These are phyloP conservation scores for Pouteria campechiana DNA, from an alignment of 179 eudicot species.

Conservation along the genomic window DNA sequence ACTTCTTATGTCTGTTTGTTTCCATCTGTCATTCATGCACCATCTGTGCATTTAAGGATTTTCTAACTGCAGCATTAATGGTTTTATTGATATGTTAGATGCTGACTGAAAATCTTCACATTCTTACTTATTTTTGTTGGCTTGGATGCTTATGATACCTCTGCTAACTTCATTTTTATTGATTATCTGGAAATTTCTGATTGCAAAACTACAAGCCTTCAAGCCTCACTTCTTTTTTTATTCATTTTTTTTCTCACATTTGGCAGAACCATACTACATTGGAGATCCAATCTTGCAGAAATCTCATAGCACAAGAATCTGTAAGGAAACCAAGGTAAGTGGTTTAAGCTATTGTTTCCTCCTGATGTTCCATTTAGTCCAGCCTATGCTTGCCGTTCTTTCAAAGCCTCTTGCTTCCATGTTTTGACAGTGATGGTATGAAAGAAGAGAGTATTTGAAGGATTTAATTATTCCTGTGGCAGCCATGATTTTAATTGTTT, in stretches of 20 bases:
- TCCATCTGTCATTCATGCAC: too few relatives aligned
- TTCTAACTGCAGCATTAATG: too few relatives aligned
- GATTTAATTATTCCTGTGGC: neutral
- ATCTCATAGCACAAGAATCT: slow-evolving; percentile 9
- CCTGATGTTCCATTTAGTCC: too few relatives aligned
- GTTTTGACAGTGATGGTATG: neutral
- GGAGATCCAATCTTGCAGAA: slow-evolving; percentile 9
- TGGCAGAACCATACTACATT: slow-evolving; percentile 14
- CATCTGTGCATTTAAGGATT: too few relatives aligned
- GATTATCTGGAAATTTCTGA: too few relatives aligned
- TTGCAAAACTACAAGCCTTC: too few relatives aligned
- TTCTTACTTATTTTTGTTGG: neutral
- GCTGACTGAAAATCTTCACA: neutral
- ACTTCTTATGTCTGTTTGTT: too few relatives aligned
- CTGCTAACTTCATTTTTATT: too few relatives aligned
- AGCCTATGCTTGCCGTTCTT: too few relatives aligned
- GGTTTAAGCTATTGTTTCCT: neutral
- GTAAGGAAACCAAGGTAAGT: slow-evolving; percentile 14
- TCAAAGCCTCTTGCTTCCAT: too few relatives aligned
- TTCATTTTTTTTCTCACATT: neutral
- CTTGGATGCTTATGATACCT: too few relatives aligned
- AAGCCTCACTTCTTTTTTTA: neutral
- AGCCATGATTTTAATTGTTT: neutral
- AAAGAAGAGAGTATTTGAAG: neutral
- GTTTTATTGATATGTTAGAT: neutral